These are phyloP conservation scores for Fraxinus sp. DNA, from an alignment of 305 asterid genomes.

Conservation along the genomic window DNA sequence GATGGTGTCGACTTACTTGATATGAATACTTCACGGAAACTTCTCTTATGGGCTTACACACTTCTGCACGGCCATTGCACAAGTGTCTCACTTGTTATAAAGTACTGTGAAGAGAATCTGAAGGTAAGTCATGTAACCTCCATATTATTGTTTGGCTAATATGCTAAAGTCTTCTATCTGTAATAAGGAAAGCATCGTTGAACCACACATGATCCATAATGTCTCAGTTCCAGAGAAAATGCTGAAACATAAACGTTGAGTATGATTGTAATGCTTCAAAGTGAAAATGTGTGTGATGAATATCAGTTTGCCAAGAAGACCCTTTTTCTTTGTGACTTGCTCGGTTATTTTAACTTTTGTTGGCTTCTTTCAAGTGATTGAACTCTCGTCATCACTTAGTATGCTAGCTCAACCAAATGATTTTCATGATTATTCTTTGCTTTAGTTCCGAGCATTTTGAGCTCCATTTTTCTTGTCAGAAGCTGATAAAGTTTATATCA, in stretches of 20 bases:
- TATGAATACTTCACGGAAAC: conserved; percentile 92
- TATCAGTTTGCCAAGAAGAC: background rate
- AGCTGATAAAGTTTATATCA: background rate
- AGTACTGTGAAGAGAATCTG: conserved; percentile 81
- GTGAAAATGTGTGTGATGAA: background rate
- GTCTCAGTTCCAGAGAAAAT: conserved; percentile 10
- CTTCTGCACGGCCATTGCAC: conserved; percentile 79
- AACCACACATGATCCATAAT: background rate
- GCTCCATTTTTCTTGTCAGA: background rate
- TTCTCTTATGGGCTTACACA: conserved; percentile 92
- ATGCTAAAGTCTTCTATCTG: background rate
- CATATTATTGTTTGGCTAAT: background rate
- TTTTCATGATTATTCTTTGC: background rate
- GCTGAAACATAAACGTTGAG: background rate
- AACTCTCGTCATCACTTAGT: background rate
- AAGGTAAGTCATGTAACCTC: conserved; percentile 50
- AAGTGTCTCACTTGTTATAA: conserved; percentile 65
- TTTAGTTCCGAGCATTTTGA: background rate
- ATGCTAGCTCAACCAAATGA: background rate
- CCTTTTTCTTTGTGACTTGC: background rate
- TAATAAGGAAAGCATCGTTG: background rate
- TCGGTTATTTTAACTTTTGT: background rate
- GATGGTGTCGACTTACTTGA: conserved; percentile 91
- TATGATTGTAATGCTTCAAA: background rate
- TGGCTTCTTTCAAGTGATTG: background rate